Evolutionary conservation across 2,329 filamentous ascomycete species (phyloP).

Genomic region (Corniculantispora saksenae): DNA sequence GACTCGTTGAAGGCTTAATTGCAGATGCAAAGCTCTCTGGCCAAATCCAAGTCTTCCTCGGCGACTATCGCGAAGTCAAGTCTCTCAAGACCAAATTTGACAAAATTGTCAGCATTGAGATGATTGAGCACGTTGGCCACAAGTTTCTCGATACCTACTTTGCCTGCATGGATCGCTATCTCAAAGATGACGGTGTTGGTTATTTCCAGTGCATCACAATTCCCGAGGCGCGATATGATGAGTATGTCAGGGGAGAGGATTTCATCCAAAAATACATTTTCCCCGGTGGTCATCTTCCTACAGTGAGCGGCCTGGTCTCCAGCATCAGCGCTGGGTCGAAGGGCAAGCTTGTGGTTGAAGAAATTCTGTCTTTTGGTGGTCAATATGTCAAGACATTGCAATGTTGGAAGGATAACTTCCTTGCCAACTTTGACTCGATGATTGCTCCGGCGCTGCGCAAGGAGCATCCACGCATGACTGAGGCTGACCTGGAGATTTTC

Average conservation of each 20-base stretch:
- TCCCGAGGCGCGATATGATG: constrained; percentile 67
- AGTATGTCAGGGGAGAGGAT: constrained; percentile 66
- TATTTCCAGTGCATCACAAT: constrained; percentile 79
- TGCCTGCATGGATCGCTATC: constrained; percentile 58
- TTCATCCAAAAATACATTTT: constrained; percentile 80
- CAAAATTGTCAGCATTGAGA: constrained; percentile 74
- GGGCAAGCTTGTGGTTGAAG: constrained; percentile 65
- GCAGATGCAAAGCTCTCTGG: constrained; percentile 58
- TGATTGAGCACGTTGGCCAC: constrained; percentile 72
- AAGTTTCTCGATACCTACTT: constrained; percentile 71
- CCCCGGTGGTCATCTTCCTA: constrained; percentile 70
- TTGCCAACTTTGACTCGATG: constrained; percentile 58
- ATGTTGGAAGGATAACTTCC: constrained; percentile 68
- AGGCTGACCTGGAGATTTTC: constrained; percentile 66
- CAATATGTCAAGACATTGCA: constrained; percentile 72
- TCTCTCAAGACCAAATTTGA: constrained; percentile 59
- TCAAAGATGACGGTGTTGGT: constrained; percentile 68
- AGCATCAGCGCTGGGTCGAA: constrained; percentile 62
- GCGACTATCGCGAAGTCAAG: constrained; percentile 67
- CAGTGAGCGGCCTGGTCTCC: constrained; percentile 56
- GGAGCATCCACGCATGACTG: constrained; percentile 60
- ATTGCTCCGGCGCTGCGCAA: constrained; percentile 61
- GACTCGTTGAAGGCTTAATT: constrained; percentile 67
- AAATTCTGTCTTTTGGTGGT: constrained; percentile 70
- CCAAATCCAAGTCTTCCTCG: constrained; percentile 62